These are phyloP conservation scores for Lachnellula subtilissima DNA, from an alignment of 2,329 filamentous ascomycete species.

Conservation along the genomic window DNA sequence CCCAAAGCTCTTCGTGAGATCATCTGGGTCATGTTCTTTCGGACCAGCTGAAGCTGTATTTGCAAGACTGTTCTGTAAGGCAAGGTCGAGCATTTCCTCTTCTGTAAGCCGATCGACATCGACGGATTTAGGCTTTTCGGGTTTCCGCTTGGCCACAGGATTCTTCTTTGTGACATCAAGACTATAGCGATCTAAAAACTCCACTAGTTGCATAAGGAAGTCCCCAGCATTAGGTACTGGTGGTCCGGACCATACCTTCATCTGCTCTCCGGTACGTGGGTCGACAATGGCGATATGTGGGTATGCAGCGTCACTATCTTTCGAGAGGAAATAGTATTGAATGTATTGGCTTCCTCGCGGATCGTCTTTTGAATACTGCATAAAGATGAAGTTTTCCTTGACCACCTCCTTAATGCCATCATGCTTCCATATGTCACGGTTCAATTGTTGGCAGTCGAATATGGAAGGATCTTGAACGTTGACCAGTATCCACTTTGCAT, in stretches of 20 bases:
- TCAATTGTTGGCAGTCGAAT: conserved; percentile 91
- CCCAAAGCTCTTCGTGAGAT: conserved; percentile 65
- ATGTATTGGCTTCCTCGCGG: conserved; percentile 73
- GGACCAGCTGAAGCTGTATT: conserved; percentile 40
- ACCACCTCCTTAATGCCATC: conserved; percentile 71
- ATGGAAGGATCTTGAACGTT: conserved; percentile 92
- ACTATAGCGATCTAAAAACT: conserved; percentile 97
- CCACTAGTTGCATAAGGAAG: conserved; percentile 85
- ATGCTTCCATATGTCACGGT: conserved; percentile 96
- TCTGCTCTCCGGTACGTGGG: conserved; percentile 90
- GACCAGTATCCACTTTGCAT: conserved; percentile 90
- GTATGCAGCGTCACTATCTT: conserved; percentile 83
- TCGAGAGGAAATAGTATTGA: conserved; percentile 78
- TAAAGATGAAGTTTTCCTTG: conserved; percentile 87
- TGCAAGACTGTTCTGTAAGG: conserved; percentile 80
- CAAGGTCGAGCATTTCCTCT: conserved; percentile 95
- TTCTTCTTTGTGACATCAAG: conserved; percentile 85
- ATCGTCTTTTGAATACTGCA: conserved; percentile 89
- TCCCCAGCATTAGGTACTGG: conserved; percentile 72
- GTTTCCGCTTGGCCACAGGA: conserved; percentile 75
- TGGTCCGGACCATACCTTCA: conserved; percentile 89
- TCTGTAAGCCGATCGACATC: conserved; percentile 89
- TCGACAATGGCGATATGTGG: conserved; percentile 96
- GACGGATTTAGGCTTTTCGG: conserved; percentile 62
- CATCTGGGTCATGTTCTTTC: conserved; percentile 76